Evolutionary conservation across 2,329 filamentous ascomycete species (phyloP).

Genomic region (Cordyceps javanica): DNA sequence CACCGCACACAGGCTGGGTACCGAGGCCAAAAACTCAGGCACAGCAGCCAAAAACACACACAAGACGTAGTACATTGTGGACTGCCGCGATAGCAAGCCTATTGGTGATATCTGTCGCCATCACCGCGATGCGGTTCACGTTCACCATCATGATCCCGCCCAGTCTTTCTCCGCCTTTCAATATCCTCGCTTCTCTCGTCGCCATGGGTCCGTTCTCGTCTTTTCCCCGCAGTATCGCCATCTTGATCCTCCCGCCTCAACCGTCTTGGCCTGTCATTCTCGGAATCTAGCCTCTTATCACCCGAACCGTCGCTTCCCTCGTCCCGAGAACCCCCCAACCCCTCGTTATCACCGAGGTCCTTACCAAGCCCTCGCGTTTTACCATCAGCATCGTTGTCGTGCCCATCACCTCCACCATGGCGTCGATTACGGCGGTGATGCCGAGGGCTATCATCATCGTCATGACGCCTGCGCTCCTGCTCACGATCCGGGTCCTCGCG

Average conservation of each 20-base stretch:
- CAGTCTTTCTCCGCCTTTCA: constrained; percentile 23
- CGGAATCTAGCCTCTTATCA: not conserved
- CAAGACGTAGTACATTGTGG: not conserved
- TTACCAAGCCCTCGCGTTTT: constrained; percentile 1
- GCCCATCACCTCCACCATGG: constrained; percentile 21
- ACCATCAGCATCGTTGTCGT: constrained; percentile 20
- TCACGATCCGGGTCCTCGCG: not conserved
- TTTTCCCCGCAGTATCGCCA: not conserved
- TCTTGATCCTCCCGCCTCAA: not conserved
- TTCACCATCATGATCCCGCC: constrained; percentile 20
- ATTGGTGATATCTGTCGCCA: constrained; percentile 16
- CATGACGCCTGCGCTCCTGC: constrained; percentile 16
- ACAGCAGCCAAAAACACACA: no score
- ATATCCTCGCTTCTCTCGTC: not conserved
- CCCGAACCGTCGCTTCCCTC: not conserved
- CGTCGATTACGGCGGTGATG: constrained; percentile 25
- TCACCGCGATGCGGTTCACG: constrained; percentile 18
- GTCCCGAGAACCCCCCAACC: not conserved
- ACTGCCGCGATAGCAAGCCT: not conserved
- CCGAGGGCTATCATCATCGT: constrained; percentile 20
- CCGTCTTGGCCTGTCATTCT: not conserved
- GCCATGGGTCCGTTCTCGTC: not conserved
- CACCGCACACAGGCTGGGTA: not conserved
- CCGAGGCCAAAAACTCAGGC: not conserved
- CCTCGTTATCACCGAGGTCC: not conserved